Conservation (phyloP, 176 grass and related monocot genomes). For the Tillandsia leiboldiana region DNA sequence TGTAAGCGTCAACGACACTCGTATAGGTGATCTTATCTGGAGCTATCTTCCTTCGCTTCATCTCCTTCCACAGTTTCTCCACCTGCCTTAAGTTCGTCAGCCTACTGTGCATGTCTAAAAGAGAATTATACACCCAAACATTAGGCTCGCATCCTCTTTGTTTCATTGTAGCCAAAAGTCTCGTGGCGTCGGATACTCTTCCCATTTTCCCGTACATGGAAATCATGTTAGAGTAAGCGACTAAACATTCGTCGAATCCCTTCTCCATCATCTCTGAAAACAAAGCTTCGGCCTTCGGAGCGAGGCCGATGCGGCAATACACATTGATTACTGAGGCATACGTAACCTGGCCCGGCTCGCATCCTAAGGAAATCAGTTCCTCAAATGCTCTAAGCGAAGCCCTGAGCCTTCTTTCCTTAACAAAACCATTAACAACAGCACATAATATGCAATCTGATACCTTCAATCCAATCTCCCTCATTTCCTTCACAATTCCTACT, state of each 20-base stretch:
- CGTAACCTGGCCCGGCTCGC: constrained; percentile 84
- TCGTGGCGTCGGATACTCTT: constrained; percentile 53
- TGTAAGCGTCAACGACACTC: constrained; percentile 64
- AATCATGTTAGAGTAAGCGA: constrained; percentile 88
- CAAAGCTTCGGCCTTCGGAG: constrained; percentile 49
- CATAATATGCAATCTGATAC: constrained; percentile 71
- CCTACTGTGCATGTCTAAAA: constrained; percentile 73
- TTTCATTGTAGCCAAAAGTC: constrained; percentile 81
- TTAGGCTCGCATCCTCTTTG: constrained; percentile 77
- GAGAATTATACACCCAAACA: constrained; percentile 77
- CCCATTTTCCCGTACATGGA: constrained; percentile 81
- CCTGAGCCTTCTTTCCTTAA: constrained; percentile 58
- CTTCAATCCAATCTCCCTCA: constrained; percentile 55
- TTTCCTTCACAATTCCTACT: constrained; percentile 42
- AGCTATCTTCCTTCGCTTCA: constrained; percentile 51
- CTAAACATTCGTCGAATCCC: constrained; percentile 68
- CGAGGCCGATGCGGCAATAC: constrained; percentile 61
- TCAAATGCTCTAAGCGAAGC: constrained; percentile 64
- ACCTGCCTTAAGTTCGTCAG: constrained; percentile 55
- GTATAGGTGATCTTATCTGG: constrained; percentile 72
- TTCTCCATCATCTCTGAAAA: constrained; percentile 76
- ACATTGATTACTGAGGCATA: constrained; percentile 79
- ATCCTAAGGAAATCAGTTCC: constrained; percentile 36
- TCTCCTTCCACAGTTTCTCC: constrained; percentile 88
- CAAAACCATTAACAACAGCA: constrained; percentile 73